These are phyloP conservation scores for Exophiala bonariae DNA, from an alignment of 2,329 filamentous ascomycete genomes.

Conservation along the genomic window DNA sequence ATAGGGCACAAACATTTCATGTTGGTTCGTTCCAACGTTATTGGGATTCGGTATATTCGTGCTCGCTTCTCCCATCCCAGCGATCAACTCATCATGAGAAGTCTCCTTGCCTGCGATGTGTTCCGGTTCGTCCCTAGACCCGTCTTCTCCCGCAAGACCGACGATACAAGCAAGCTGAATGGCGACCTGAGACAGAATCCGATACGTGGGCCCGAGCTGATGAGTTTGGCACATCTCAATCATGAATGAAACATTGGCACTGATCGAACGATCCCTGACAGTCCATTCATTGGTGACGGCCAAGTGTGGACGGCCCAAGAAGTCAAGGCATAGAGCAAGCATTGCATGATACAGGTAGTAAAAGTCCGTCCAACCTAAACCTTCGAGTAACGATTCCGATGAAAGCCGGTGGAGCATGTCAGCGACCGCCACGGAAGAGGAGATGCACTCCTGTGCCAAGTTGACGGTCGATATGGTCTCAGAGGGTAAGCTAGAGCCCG, in stretches of 20 bases:
- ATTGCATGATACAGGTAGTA: conserved; percentile 1
- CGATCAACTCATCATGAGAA: not conserved
- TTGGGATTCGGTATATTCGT: not conserved
- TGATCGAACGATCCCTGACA: not conserved
- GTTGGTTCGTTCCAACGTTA: not conserved
- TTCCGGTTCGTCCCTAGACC: not conserved
- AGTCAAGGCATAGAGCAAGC: not conserved
- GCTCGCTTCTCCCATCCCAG: not conserved
- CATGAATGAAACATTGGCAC: not conserved
- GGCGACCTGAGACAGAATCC: conserved; percentile 1
- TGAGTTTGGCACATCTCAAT: conserved; percentile 1
- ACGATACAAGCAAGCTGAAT: conserved; percentile 1
- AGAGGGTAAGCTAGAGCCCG: not conserved
- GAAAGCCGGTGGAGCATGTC: not conserved
- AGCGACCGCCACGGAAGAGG: not conserved
- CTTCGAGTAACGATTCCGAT: not conserved
- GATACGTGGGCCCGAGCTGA: not conserved
- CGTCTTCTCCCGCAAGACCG: not conserved
- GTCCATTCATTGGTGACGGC: not conserved
- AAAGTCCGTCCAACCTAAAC: not conserved
- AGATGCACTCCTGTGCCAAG: not conserved
- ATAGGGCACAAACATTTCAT: not conserved
- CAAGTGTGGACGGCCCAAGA: not conserved
- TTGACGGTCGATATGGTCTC: not conserved
- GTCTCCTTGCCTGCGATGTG: not conserved